Conservation (phyloP, 208 protist genomes). For the Trypanosoma congolense region DNA sequence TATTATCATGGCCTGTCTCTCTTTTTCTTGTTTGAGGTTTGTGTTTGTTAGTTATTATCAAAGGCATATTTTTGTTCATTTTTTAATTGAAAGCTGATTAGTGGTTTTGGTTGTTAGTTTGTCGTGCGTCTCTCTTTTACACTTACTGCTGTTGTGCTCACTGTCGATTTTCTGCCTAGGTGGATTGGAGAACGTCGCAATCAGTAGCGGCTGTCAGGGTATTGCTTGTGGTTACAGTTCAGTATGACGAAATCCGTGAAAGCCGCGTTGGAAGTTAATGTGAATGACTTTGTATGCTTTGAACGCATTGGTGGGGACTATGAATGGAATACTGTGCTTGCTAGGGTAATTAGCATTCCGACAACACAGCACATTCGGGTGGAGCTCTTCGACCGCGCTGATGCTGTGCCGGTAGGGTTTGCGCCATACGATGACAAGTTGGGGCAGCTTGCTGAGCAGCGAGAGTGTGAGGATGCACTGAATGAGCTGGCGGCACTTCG, state of each 20-base stretch:
- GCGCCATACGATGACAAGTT: conserved; percentile 33
- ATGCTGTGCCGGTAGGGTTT: conserved; percentile 30
- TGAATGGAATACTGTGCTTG: conserved; percentile 57
- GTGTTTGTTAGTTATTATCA: not conserved
- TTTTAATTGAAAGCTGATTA: not conserved
- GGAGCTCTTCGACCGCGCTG: conserved; percentile 48
- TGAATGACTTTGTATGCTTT: conserved; percentile 71
- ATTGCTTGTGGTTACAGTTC: too few species aligned
- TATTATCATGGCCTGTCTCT: not conserved
- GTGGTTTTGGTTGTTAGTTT: not conserved
- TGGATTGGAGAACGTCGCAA: too few species aligned
- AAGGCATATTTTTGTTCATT: not conserved
- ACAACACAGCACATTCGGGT: conserved; percentile 52
- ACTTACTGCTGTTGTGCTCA: too few species aligned
- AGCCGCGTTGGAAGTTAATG: conserved; percentile 23
- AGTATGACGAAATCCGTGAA: conserved; percentile 1
- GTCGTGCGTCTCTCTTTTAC: too few species aligned
- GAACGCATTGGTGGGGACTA: conserved; percentile 44
- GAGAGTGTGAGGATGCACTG: conserved; percentile 39
- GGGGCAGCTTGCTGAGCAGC: conserved; percentile 29
- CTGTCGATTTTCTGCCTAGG: too few species aligned
- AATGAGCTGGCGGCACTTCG: conserved; percentile 47
- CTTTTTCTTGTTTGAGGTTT: not conserved
- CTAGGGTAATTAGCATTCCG: conserved; percentile 56
- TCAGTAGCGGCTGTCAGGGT: too few species aligned